Evolutionary conservation across 1,284 basidiomycete genomes (phyloP).

Genomic region (Tylopilus sp.): DNA sequence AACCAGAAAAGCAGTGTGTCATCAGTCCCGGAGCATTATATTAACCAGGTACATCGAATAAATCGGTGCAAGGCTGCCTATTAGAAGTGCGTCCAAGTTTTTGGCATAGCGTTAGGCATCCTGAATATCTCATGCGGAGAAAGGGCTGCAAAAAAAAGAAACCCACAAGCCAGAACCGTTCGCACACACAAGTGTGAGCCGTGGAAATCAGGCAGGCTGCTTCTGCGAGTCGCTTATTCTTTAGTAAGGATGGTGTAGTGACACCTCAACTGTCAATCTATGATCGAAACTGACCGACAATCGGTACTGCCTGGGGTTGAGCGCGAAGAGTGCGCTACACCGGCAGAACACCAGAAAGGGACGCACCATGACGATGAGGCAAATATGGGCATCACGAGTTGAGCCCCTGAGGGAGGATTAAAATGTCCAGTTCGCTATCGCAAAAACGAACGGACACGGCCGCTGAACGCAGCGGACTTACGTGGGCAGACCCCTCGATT

Average conservation of each 20-base stretch:
- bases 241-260: not conserved
- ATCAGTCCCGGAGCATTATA: slow-evolving; percentile 14
- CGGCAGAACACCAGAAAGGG: slow-evolving; percentile 4
- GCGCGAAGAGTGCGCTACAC: not conserved
- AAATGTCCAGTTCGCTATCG: slow-evolving; percentile 18
- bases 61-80: slow-evolving; percentile 14
- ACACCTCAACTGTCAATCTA: not conserved
- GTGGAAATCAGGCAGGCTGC: not conserved
- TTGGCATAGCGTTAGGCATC: slow-evolving; percentile 11
- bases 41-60: slow-evolving; percentile 25
- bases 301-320: not conserved
- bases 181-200: not conserved
- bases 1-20: slow-evolving; percentile 13
- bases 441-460: slow-evolving; percentile 9
- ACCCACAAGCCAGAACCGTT: slow-evolving; percentile 3
- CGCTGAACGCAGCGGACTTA: slow-evolving; percentile 19
- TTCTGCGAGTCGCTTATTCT: too few relatives aligned
- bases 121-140: slow-evolving; percentile 19
- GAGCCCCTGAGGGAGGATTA: slow-evolving; percentile 1
- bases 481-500: slow-evolving; percentile 20
- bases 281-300: slow-evolving; percentile 1
- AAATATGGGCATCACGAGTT: slow-evolving; percentile 8
- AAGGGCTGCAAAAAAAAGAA: slow-evolving; percentile 13
- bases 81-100: slow-evolving; percentile 8
- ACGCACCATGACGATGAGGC: slow-evolving; percentile 18